A percentile compares a stretch with the other conserved stretches of the same genome.
Conservation (phyloP, 2,329 filamentous ascomycete species). For the Fusarium sp. region DNA sequence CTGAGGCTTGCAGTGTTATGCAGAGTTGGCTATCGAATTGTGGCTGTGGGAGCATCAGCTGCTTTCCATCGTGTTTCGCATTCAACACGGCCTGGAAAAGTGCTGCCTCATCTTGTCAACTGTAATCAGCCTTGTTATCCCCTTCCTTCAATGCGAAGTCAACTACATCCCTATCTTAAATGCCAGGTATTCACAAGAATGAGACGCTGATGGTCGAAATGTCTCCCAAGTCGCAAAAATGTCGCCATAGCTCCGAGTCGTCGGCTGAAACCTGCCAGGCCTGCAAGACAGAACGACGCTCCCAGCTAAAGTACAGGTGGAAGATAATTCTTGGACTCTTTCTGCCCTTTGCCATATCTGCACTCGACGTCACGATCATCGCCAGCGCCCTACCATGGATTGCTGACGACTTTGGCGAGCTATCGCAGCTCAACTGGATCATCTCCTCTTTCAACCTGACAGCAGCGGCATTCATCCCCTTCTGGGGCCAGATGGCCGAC, state of each 20-base stretch:
- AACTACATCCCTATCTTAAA: background rate
- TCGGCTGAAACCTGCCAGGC: background rate
- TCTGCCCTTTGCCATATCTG: background rate
- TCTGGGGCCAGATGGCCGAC: slow-evolving; percentile 7
- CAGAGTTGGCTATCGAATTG: background rate
- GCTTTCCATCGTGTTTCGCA: no score
- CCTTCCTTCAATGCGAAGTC: no score
- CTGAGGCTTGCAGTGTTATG: background rate
- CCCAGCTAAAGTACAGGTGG: background rate
- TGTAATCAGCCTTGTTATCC: no score
- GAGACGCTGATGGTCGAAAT: background rate
- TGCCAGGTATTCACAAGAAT: background rate
- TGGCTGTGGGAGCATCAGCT: no score
- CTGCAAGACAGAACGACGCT: background rate
- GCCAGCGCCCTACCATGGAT: slow-evolving; percentile 1
- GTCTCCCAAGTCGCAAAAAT: background rate
- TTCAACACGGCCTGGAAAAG: no score
- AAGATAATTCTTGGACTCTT: background rate
- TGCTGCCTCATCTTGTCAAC: no score
- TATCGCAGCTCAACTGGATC: slow-evolving; percentile 8
- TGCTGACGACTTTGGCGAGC: background rate
- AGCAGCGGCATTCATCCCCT: slow-evolving; percentile 1
- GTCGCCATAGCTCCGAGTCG: background rate
- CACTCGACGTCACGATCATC: background rate
- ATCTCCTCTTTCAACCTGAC: slow-evolving; percentile 9